Base-by-base conservation (phyloP, 2,329 filamentous ascomycete species). In the Parasarocladium wereldwijsianum region DNA sequence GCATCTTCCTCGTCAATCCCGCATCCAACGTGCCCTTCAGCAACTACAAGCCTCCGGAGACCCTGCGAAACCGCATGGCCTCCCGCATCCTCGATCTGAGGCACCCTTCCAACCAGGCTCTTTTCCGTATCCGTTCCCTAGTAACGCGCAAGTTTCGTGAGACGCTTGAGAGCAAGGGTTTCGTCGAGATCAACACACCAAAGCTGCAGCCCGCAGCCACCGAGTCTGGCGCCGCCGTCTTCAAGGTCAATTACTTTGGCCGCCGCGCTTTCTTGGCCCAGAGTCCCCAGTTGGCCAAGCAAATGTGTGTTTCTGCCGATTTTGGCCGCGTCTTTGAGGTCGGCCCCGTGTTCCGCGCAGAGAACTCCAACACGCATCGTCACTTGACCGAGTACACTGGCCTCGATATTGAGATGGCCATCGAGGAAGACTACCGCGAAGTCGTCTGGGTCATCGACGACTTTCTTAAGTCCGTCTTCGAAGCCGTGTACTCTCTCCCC, bases 361-460 rank as follows among this genome's bases (percentile, higher is more conserved):
- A 94, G 50, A 92, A 94, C 58, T 92, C 82, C 47, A 94, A 94
- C 52, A 94, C 86, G 0, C 86, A 93, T 46, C 76, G 86, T 21
- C 86, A 94, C 50, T 63, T 94, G 62, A 93, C 86, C 0, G 86
- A 94, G 51, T 94, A 92, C 50, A 94, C 85, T 4, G 86, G 86
- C 32, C 63, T 94, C 17, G 86, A 94, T 64, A 54, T 94, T 12
- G 86, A 94, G 48, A 94, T 94, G 87, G 69, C 76, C 3, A 83
- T 94, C 38, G 77, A 85, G 29, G 73, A 81, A 42, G 77, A 92
- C 51, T 93, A 94, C 50, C 78, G 93, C 44, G 86, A 94, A 53
- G 80, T 86, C 29, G 67, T 94, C 18, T 63, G 73, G 21, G 64
- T 81, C 8, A 69, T 94, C 26, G 86, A 94, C 46, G 64, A 66